Conservation (phyloP, 2,329 filamentous ascomycete genomes). For the Cytospora chrysosperma region DNA sequence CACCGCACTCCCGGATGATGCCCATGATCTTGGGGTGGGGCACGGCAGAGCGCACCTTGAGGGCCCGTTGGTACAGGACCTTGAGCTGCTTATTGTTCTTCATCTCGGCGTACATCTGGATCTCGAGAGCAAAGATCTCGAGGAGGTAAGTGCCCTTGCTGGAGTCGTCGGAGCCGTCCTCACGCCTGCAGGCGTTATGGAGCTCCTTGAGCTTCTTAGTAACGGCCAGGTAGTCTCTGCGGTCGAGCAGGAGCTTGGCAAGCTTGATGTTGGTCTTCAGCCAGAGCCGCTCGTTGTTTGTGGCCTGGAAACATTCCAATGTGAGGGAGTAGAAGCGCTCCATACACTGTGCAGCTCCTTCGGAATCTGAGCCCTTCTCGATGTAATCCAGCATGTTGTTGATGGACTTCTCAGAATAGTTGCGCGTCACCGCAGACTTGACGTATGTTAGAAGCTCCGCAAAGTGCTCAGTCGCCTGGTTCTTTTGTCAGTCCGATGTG, state of each 20-base stretch:
- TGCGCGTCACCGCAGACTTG: conserved; percentile 92
- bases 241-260: conserved; percentile 84
- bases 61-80: conserved; percentile 83
- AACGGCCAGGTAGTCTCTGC: conserved; percentile 80
- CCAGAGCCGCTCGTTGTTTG: conserved; percentile 96
- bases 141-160: conserved; percentile 95
- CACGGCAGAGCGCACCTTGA: conserved; percentile 93
- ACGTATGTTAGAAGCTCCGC: conserved; percentile 94
- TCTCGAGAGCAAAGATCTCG: conserved; percentile 95
- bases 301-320: conserved; percentile 90
- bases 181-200: conserved; percentile 81
- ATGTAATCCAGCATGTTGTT: conserved; percentile 99
- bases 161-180: conserved; percentile 85
- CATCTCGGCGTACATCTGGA: conserved; percentile 97
- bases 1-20: conserved; percentile 96
- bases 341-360: conserved; percentile 76
- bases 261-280: conserved; percentile 98
- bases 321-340: conserved; percentile 95
- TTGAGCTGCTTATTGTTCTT: conserved; percentile 98
- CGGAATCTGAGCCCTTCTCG: conserved; percentile 78
- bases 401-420: conserved; percentile 98
- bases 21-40: conserved; percentile 99
- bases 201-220: conserved; percentile 83
- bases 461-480: conserved; percentile 85
- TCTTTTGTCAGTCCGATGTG: conserved; percentile 28